These are phyloP conservation scores for Nicotiana obtusifolia DNA, from an alignment of 257 asterid genomes.

Conservation along the genomic window DNA sequence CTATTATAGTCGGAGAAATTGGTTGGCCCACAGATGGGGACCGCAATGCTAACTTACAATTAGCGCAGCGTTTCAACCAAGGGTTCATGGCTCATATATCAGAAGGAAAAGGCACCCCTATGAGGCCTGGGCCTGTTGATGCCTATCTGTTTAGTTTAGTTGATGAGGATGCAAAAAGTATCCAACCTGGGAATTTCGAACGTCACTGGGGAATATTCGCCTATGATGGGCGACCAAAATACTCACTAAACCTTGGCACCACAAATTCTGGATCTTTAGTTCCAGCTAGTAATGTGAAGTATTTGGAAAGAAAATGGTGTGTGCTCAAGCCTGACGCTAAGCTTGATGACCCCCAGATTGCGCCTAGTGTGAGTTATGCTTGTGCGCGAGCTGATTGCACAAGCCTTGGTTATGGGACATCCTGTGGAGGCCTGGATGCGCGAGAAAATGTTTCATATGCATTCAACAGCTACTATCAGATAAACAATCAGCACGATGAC, in stretches of 20 bases:
- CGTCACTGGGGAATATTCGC: conserved; percentile 74
- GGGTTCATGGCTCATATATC: conserved; percentile 62
- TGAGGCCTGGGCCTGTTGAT: conserved; percentile 65
- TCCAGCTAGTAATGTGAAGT: conserved; percentile 39
- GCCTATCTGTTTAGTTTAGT: conserved; percentile 72
- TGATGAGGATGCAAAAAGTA: conserved; percentile 78
- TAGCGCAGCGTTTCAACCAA: conserved; percentile 61
- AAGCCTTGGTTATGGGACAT: conserved; percentile 55
- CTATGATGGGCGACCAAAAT: conserved; percentile 64
- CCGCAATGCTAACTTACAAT: conserved; percentile 44
- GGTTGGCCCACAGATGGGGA: conserved; percentile 95
- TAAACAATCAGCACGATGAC: conserved; percentile 46
- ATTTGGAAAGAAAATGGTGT: conserved; percentile 58
- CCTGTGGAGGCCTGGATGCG: conserved; percentile 56
- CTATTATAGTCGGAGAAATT: conserved; percentile 63
- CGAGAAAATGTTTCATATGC: conserved; percentile 59
- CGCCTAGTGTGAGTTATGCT: conserved; percentile 62
- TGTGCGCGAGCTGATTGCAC: conserved; percentile 76
- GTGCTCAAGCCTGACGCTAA: conserved; percentile 47
- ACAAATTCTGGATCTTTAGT: conserved; percentile 34
- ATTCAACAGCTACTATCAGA: conserved; percentile 76
- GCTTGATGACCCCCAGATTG: conserved; percentile 43
- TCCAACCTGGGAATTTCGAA: conserved; percentile 73
- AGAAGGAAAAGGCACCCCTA: conserved; percentile 66
- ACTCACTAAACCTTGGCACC: conserved; percentile 59